phyloP scores from a whole-genome alignment of 2,329 filamentous ascomycete genomes.

The Lasiodiplodia citricola region DNA sequence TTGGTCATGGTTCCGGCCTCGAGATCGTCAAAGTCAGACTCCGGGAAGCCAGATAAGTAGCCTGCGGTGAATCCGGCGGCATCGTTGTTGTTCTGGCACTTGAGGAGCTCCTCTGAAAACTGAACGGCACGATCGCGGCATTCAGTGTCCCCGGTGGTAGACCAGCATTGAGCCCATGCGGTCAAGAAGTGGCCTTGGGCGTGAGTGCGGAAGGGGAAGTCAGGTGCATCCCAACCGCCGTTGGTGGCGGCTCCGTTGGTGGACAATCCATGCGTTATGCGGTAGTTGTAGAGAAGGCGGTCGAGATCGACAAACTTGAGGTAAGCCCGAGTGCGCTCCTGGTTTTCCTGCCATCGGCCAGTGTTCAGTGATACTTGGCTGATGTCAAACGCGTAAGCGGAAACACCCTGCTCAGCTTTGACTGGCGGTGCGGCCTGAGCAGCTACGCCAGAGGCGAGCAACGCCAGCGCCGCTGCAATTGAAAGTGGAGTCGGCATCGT shows the following conservation, averaged over 20 bases:
- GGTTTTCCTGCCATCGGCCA: constrained; percentile 52
- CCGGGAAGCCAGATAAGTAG: constrained; percentile 59
- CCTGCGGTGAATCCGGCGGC: constrained; percentile 52
- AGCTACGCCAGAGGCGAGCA: neutral
- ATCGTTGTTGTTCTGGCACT: constrained; percentile 58
- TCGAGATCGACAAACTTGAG: constrained; percentile 54
- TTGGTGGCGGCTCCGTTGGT: constrained; percentile 54
- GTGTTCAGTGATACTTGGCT: constrained; percentile 47
- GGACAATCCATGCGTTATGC: constrained; percentile 52
- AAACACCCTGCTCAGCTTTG: constrained; percentile 39
- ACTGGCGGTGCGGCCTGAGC: constrained; percentile 37
- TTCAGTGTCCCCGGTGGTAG: constrained; percentile 47
- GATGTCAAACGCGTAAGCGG: constrained; percentile 48
- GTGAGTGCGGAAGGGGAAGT: constrained; percentile 60
- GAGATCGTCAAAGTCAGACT: constrained; percentile 55
- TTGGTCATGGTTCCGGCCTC: constrained; percentile 52
- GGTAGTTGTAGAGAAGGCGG: constrained; percentile 57
- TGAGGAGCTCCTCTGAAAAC: constrained; percentile 55
- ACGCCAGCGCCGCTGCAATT: neutral
- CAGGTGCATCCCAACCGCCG: constrained; percentile 60
- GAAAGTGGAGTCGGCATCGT: neutral
- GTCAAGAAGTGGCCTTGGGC: constrained; percentile 59
- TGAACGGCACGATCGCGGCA: constrained; percentile 54
- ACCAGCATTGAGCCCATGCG: constrained; percentile 58
- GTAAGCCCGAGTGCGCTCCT: constrained; percentile 55